Evolutionary conservation across 2,329 filamentous ascomycete species (phyloP), one percentile per base, ranked within the genome.

Genomic region (Didymella exigua): DNA sequence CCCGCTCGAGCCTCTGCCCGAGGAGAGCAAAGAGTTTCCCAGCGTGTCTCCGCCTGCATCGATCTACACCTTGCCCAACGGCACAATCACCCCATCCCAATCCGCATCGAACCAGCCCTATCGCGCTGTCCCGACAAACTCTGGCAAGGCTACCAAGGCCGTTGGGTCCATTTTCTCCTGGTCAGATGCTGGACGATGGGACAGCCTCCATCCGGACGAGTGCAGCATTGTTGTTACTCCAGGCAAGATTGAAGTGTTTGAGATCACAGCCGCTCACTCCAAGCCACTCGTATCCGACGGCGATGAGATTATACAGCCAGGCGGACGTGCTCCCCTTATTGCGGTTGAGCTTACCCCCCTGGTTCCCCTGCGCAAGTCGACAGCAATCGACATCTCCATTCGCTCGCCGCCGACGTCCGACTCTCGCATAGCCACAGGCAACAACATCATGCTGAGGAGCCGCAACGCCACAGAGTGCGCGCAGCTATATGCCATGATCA

Each of bases 391-490:
- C 72, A 90, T 99, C 49, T 95, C 96, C 62, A 91, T 99, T 61
- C 89, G 92, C 44, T 97, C 93, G 6, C 91, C 91, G 1, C 89
- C 93, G 23, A 89, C 89, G 6, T 72, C 82, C 29, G 85, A 89
- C 59, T 92, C 89, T 5, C 85, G 86, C 65, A 83, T 96, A 52
- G 84, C 81, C 55, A 83, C 88, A 11, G 75, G 77, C 40, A 88
- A 87, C 66, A 95, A 96, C 71, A 90, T 96, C 77, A 93, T 96
- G 81, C 95, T 98, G 83, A 89, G 95, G 36, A 91, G 91, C 42
- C 81, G 88, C 36, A 90, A 84, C 41, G 82, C 86, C 2, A 83
- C 86, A 37, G 93, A 97, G 58, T 96, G 93, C 69, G 87, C 89
- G 61, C 83, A 84, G 30, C 81, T 99, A 4, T 99, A 97, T 75